Evolutionary conservation across 2,329 filamentous ascomycete species (phyloP), one percentile per base, ranked within the genome.

Genomic region (Fusarium chuoi): DNA sequence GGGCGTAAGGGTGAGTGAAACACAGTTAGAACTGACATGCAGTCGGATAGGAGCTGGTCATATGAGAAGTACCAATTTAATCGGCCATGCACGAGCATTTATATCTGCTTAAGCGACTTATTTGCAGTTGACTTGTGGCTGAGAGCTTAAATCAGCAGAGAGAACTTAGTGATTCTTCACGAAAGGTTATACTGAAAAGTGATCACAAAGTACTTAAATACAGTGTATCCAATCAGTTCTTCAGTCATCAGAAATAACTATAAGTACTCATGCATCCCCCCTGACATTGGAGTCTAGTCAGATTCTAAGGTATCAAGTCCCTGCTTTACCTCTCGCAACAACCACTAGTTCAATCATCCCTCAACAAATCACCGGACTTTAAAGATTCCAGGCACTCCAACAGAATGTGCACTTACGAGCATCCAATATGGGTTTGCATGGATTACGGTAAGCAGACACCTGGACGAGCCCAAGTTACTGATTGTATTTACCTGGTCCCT

Each of bases 151-250:
- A n/a, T n/a, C n/a, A n/a, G n/a, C n/a, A n/a, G n/a, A n/a, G n/a
- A n/a, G n/a, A n/a, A n/a, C n/a, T n/a, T n/a, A n/a, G 44, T 28
- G 24, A 28, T 28, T 46, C 12, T 17, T 18, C 6, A 46, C 12
- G 6, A 45, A 14, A 20, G 4, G 5, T 0, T 28, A 10, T 1
- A 14, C 12, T 10, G 14, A 4, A 17, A 2, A 12, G 3, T 22
- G 3, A 26, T 26, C n/a, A 22, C 2, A 2, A 11, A 0, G 20
- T 1, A 14, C 6, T 4, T 11, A 3, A 26, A 17, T 17, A 0
- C 1, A 38, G 3, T 17, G 4, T 4, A 17, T 7, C 10, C 3
- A 15, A 8, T 20, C 12, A 12, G 18, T 1, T 6, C 2, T 26
- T 6, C 18, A 26, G 20, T 28, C 24, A 26, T 3, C 5, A 22